Evolutionary conservation across 2,329 filamentous ascomycete genomes (phyloP), one percentile per base, ranked within the genome.

Genomic region (Fusarium zealandicum): DNA sequence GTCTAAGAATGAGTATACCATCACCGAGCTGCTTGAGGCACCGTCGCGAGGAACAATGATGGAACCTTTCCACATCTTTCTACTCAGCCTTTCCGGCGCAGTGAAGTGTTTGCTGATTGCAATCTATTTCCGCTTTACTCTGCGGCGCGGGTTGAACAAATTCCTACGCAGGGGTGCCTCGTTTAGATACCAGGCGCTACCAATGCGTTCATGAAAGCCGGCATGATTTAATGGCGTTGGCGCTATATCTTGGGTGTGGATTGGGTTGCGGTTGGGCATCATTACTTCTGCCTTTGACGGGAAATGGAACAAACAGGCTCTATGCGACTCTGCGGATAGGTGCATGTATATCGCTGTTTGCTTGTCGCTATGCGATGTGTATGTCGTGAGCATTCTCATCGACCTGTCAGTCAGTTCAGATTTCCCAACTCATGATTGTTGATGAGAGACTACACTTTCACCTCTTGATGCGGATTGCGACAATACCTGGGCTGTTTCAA

Each of bases 171-270:
- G 50, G 17, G 25, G 43, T 25, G 16, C 48, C 10, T 13, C 52
- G 4, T 54, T 62, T 49, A 57, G 57, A 17, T 62, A 62, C 30
- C 56, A 57, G n/a, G 39, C 40, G 12, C 31, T 60, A 11, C 57
- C 59, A 12, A 50, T 47, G 36, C 16, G 42, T 35, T 41, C 39
- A 13, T 60, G 22, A 10, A 51, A 13, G 6, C 14, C 11, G 35
- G 14, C 12, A 38, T 37, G 2, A 13, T 0, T 28, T 16, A 22
- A 16, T 2, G 36, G 45, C 45, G 45, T 48, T 48, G 45, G 11
- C 4, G 9, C 20, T 10, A 12, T 22, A 5, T 22, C 25, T 41
- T n/a, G 17, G 39, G 30, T 36, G 6, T 9, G 22, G 22, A 4
- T 22, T 7, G 20, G 4, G 20, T 5, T 22, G 7, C 20, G 20